Percentiles rank a stretch among this genome's conserved stretches.
phyloP scores from a whole-genome alignment of 352 stramenopile species.

The Peronospora destructor region DNA sequence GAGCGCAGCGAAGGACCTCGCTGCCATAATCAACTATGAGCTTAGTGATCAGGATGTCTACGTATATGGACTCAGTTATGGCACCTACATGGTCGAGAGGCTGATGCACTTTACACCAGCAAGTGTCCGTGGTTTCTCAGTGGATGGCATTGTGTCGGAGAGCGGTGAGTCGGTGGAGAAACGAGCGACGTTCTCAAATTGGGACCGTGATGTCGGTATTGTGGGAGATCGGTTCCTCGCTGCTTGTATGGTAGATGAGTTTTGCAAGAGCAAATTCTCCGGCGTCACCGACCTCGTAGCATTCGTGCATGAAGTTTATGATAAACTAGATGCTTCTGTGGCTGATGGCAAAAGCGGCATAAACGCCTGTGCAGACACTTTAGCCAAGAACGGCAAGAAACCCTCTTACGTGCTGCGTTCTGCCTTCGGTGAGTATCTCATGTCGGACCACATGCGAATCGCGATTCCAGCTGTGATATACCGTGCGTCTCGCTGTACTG shows the following conservation, averaged over 20 bases:
- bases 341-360: slow-evolving; percentile 25
- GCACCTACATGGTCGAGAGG: slow-evolving; percentile 62
- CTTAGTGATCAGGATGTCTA: slow-evolving; percentile 48
- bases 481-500: slow-evolving; percentile 35
- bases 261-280: slow-evolving; percentile 61
- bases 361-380: slow-evolving; percentile 44
- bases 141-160: slow-evolving; percentile 70
- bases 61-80: slow-evolving; percentile 76
- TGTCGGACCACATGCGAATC: slow-evolving; percentile 33
- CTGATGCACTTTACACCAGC: slow-evolving; percentile 49
- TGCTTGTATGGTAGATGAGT: slow-evolving; percentile 47
- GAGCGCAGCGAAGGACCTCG: slow-evolving; percentile 61
- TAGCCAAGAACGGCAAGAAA: slow-evolving; percentile 31
- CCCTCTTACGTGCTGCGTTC: slow-evolving; percentile 71
- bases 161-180: slow-evolving; percentile 39
- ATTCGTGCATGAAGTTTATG: slow-evolving; percentile 49
- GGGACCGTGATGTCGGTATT: slow-evolving; percentile 64
- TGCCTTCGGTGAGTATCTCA: slow-evolving; percentile 52
- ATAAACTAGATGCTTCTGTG: slow-evolving; percentile 42
- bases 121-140: slow-evolving; percentile 40
- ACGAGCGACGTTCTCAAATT: slow-evolving; percentile 72
- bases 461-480: slow-evolving; percentile 55
- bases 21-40: slow-evolving; percentile 41
- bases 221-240: slow-evolving; percentile 50
- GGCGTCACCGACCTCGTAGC: slow-evolving; percentile 38